Base-by-base conservation (phyloP, 1,139 yeast genomes). In the Scheffersomyces parashehatae region DNA sequence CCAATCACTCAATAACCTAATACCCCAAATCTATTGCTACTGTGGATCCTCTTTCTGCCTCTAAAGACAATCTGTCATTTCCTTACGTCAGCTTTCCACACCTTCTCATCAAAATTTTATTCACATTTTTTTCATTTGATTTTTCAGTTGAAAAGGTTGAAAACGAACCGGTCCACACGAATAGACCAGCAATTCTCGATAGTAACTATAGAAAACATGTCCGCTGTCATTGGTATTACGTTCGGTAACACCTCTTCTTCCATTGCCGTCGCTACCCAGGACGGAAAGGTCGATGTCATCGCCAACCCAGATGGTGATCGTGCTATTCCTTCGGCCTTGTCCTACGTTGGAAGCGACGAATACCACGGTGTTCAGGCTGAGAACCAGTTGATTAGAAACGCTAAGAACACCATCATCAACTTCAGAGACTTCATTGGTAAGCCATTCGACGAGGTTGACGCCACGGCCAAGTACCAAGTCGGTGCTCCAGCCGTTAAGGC, bases 241-340 rank as follows among this genome's bases (percentile, higher is more conserved):
- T 91, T 93, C 67, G 99, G 99, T 67, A 93, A 93, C 81, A 86
- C 97, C 41, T 81, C 96, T 46, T 87, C 98, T 37, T 88, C 98
- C 52, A 90, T 93, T 66, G 97, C 98, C 37, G 88, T 87, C 63
- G 90, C 91, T 54, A 81, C 85, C 45, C 71, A 76, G 61, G 97
- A 91, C 58, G 96, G 96, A 47, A 88, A 87, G 67, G 95, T 90
- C 49, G 97, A 93, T 62, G 96, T 93, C 53, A 93, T 93, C 67
- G 99, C 99, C 56, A 93, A 93, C 81, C 97, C 95, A 57, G 99
- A 93, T 64, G 99, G 99, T 67, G 99, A 95, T 71, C 90, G 99
- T 74, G 81, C 95, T 49, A 93, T 93, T 63, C 97, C 98, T 51
- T 87, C 98, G 20, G 88, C 88, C 45, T 77, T 93, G 52, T 85